Conservation (phyloP, 371 early-diverging fungal species). For the Mortierella sp. region DNA sequence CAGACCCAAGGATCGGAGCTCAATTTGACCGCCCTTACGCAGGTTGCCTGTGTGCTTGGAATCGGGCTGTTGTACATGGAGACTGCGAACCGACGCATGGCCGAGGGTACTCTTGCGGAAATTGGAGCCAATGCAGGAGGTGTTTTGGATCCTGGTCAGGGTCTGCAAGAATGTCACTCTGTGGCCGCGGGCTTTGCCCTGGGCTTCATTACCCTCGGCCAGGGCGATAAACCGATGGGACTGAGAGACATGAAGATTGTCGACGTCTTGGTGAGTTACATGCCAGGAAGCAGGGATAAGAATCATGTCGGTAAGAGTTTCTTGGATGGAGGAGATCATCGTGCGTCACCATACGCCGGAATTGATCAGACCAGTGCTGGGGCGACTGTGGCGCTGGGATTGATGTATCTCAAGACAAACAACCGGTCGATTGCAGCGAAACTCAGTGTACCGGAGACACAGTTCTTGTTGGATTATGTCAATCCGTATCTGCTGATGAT, state of each 20-base stretch:
- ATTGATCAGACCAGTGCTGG: conserved; percentile 72
- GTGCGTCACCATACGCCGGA: conserved; percentile 32
- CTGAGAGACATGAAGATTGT: conserved; percentile 70
- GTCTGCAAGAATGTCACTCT: conserved; percentile 68
- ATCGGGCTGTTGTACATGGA: conserved; percentile 82
- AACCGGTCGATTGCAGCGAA: conserved; percentile 70
- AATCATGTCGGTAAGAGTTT: conserved; percentile 9
- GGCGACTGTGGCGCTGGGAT: conserved; percentile 84
- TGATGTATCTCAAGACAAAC: conserved; percentile 86
- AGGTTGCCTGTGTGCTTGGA: conserved; percentile 76
- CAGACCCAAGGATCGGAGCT: conserved; percentile 65
- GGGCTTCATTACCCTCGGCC: conserved; percentile 82
- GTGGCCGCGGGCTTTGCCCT: conserved; percentile 85
- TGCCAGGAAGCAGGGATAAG: conserved; percentile 48
- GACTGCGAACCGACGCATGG: conserved; percentile 73
- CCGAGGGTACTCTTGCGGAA: conserved; percentile 77
- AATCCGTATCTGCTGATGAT: conserved; percentile 80
- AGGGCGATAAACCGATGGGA: conserved; percentile 64
- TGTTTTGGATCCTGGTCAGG: conserved; percentile 54
- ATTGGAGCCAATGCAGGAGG: conserved; percentile 59
- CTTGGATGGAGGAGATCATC: background rate
- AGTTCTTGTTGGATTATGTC: conserved; percentile 70
- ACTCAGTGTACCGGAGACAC: conserved; percentile 68
- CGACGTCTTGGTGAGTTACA: conserved; percentile 66
- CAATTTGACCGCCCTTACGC: conserved; percentile 65